Evolutionary conservation across 164 flowering plant species (phyloP).

Genomic region (Vitis labrusca): DNA sequence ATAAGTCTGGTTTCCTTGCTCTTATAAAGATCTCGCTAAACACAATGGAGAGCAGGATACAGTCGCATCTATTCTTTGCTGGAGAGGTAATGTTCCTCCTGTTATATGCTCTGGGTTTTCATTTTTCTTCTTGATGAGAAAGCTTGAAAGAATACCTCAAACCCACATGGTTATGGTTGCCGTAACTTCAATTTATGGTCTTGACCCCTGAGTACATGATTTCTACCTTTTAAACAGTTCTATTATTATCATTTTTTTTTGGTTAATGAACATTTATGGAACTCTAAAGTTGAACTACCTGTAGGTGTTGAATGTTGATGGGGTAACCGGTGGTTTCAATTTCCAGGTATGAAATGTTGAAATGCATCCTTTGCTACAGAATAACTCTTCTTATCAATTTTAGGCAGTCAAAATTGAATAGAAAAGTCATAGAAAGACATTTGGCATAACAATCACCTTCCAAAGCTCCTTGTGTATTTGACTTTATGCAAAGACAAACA

Average conservation of each 20-base stretch:
- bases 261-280: not conserved
- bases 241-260: not conserved
- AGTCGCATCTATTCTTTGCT: conserved; percentile 68
- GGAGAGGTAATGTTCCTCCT: conserved; percentile 69
- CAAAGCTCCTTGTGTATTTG: too few relatives aligned
- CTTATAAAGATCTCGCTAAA: conserved; percentile 60
- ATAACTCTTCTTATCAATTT: too few relatives aligned
- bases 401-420: too few relatives aligned
- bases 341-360: conserved; percentile 66
- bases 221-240: not conserved
- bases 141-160: not conserved
- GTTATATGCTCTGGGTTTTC: not conserved
- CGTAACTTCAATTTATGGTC: not conserved
- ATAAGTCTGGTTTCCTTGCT: conserved; percentile 1
- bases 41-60: conserved; percentile 86
- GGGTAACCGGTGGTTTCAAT: conserved; percentile 99
- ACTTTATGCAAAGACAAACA: too few relatives aligned
- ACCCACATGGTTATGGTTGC: not conserved
- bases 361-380: not conserved
- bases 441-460: too few relatives aligned
- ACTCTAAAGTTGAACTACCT: not conserved
- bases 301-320: conserved; percentile 90
- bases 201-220: not conserved
- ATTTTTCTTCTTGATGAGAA: not conserved
- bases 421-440: too few relatives aligned